These are phyloP conservation scores for Gigaspora rosea DNA, from an alignment of 192 early-diverging fungal species.

Conservation along the genomic window DNA sequence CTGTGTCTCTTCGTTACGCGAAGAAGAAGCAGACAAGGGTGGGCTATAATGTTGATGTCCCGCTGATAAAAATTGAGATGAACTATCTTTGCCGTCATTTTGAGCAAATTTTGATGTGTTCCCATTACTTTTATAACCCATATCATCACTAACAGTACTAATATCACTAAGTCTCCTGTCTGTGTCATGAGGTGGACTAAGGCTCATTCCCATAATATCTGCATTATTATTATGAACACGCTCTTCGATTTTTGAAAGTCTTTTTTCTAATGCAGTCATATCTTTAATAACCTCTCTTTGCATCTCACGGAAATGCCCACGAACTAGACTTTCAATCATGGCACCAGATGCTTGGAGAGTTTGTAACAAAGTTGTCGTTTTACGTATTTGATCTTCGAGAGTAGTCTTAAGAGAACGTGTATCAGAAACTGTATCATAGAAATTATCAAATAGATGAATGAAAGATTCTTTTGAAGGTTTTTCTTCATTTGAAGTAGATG, in stretches of 20 bases:
- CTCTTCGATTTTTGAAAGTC: constrained; percentile 15
- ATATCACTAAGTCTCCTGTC: constrained; percentile 30
- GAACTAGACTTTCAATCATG: constrained; percentile 81
- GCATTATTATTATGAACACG: not conserved
- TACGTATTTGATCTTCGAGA: constrained; percentile 77
- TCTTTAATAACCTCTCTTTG: constrained; percentile 59
- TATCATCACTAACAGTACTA: constrained; percentile 22
- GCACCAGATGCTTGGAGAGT: constrained; percentile 71
- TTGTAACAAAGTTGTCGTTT: constrained; percentile 68
- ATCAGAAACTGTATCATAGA: constrained; percentile 63
- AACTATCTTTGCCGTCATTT: not conserved
- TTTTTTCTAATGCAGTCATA: constrained; percentile 23
- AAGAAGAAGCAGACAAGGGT: constrained; percentile 1
- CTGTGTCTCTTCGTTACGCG: not conserved
- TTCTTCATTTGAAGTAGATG: not conserved
- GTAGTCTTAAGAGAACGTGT: constrained; percentile 61
- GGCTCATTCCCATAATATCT: not conserved
- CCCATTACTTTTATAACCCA: not conserved
- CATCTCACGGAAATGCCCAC: constrained; percentile 72
- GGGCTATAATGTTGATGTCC: not conserved
- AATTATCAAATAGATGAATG: constrained; percentile 54
- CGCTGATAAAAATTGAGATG: not conserved
- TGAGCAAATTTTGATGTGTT: not conserved
- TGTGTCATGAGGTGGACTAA: constrained; percentile 16
- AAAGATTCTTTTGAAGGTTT: constrained; percentile 49